Evolutionary conservation across 2,329 filamentous ascomycete species (phyloP).

Genomic region (Fusarium piperis): DNA sequence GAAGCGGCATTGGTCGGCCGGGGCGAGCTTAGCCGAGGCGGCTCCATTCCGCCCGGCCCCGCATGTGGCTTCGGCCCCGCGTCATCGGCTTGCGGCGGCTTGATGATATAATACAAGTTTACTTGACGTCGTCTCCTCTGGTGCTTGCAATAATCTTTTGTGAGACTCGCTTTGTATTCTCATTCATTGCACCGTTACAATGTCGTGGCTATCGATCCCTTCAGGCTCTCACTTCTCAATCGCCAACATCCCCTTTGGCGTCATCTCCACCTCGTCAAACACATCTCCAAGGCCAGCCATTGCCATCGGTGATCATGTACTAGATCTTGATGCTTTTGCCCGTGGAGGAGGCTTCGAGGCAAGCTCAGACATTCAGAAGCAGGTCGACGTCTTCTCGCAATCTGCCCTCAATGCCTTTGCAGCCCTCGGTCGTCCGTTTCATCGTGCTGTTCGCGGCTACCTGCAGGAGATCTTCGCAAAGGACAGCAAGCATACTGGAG

Average conservation of each 20-base stretch:
- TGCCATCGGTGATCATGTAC: constrained; percentile 76
- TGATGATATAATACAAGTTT: constrained; percentile 20
- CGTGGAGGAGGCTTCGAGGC: constrained; percentile 51
- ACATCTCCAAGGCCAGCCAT: constrained; percentile 70
- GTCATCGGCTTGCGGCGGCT: constrained; percentile 32
- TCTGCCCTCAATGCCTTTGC: constrained; percentile 48
- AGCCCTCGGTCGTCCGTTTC: constrained; percentile 71
- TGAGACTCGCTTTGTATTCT: neutral
- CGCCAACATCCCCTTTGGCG: constrained; percentile 84
- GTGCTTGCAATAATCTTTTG: neutral
- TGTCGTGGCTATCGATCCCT: constrained; percentile 48
- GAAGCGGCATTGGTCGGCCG: neutral
- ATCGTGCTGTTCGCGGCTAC: constrained; percentile 75
- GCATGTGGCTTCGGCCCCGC: neutral
- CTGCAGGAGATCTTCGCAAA: constrained; percentile 70
- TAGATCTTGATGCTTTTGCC: constrained; percentile 75
- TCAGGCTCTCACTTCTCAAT: constrained; percentile 57
- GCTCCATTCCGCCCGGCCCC: constrained; percentile 19
- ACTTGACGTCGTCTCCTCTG: neutral
- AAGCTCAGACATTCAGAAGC: constrained; percentile 38
- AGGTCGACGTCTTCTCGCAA: constrained; percentile 40
- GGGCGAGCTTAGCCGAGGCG: neutral
- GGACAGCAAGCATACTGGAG: constrained; percentile 54
- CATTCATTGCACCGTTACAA: neutral
- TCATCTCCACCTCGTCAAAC: constrained; percentile 73